Evolutionary conservation across 2,329 filamentous ascomycete genomes (phyloP).

Genomic region (Xylaria sp.): DNA sequence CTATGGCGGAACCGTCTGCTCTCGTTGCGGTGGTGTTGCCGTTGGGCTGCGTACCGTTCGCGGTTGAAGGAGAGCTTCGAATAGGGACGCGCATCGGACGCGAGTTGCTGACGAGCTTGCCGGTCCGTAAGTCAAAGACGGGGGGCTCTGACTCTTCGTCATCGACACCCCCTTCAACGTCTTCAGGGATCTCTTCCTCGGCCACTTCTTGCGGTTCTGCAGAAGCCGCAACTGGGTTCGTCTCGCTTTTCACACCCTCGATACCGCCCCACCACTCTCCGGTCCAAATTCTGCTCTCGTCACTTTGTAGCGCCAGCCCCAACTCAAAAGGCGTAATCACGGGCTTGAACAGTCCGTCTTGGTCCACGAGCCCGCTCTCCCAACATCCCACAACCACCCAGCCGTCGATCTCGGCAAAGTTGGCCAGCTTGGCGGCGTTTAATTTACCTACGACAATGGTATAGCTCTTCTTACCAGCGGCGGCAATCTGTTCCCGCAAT

Average conservation of each 20-base stretch:
- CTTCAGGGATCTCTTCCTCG: constrained; percentile 37
- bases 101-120: constrained; percentile 80
- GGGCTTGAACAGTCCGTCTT: constrained; percentile 86
- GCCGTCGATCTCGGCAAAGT: constrained; percentile 93
- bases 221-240: constrained; percentile 43
- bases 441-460: constrained; percentile 96
- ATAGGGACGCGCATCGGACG: constrained; percentile 73
- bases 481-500: constrained; percentile 76
- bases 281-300: constrained; percentile 83
- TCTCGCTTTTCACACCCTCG: constrained; percentile 68
- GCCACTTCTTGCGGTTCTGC: constrained; percentile 35
- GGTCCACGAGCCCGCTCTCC: constrained; percentile 93
- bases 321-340: constrained; percentile 97
- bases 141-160: constrained; percentile 81
- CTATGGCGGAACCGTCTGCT: constrained; percentile 60
- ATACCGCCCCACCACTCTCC: constrained; percentile 91
- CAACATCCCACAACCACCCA: constrained; percentile 99
- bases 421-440: constrained; percentile 94
- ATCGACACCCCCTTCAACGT: constrained; percentile 59
- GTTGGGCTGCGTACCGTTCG: constrained; percentile 30
- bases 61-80: constrained; percentile 43
- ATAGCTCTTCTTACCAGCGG: constrained; percentile 92
- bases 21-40: constrained; percentile 39
- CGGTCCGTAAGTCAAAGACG: constrained; percentile 91
- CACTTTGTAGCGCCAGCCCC: constrained; percentile 77